Conservation (phyloP, 176 grass and related monocot genomes). For the Rhipidocladum racemiflorum region DNA sequence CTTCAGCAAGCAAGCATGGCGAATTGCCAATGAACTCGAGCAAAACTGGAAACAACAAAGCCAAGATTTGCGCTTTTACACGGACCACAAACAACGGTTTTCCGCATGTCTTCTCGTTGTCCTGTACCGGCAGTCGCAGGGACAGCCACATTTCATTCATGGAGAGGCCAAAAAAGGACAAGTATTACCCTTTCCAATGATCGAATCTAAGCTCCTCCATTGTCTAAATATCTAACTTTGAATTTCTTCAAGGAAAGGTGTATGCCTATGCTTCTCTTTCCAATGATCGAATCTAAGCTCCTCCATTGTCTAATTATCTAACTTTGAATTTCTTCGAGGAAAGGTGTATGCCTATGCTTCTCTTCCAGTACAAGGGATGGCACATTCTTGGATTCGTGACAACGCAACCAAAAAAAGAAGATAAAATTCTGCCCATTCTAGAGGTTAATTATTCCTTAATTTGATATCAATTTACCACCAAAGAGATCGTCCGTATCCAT, state of each 20-base stretch:
- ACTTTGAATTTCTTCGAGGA: not conserved
- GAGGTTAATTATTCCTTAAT: not conserved
- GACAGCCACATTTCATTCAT: not conserved
- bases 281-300: not conserved
- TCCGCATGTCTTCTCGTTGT: not conserved
- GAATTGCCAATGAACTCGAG: not conserved
- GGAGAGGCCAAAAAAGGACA: not conserved
- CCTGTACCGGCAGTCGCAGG: not conserved
- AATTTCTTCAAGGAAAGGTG: not conserved
- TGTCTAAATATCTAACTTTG: not conserved
- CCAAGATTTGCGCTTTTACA: not conserved
- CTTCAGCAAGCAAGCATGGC: not conserved
- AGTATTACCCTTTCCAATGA: not conserved
- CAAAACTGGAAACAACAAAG: not conserved
- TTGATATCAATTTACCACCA: not conserved
- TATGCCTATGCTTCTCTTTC: slow-evolving; percentile 11
- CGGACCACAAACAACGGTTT: not conserved
- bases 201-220: not conserved
- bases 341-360: not conserved
- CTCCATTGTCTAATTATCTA: not conserved
- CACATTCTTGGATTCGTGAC: slow-evolving; percentile 11
- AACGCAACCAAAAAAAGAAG: not conserved
- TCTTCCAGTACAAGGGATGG: not conserved
- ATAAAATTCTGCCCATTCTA: not conserved
- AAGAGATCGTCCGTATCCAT: not conserved